Base-by-base conservation (phyloP, 208 protist genomes). In the Wallacemonas sp. region DNA sequence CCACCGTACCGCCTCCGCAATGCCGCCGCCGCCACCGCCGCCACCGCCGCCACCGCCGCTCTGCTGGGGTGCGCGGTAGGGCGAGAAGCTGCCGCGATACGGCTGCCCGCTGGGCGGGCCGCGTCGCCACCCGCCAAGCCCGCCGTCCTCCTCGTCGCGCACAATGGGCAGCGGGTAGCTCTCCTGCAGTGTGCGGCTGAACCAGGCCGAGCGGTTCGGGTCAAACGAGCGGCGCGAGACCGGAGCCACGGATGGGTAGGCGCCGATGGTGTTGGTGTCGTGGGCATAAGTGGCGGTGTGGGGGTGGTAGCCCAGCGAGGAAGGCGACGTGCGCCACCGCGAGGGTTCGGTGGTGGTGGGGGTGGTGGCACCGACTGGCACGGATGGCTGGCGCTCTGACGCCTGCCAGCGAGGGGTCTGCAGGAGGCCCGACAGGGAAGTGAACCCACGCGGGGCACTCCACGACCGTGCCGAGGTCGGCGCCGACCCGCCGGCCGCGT, bases 141-240 rank as follows among this genome's bases (percentile, higher is more conserved):
- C 12, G 11, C 8, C 44, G 52, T 59, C 26, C 29, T 23, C 20
- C 31, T 59, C 48, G 4, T 55, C 52, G 20, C 52, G 52, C 31
- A 25, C 32, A 29, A 59, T 59, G 31, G 52, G 52, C 31, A 59
- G 52, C 26, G 52, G 52, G 52, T 59, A 59, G 31, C 31, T 42
- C 20, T 59, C 52, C n/a, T 59, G 26, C 0, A 59, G 31, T 42
- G 52, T 39, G 32, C 52, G 7, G 32, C 52, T 59, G 52, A 59
- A 42, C 52, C 52, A 59, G 7, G 10, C 25, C 12, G 52, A 33
- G 31, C 52, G 52, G 31, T 59, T 33, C 12, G 31, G 52, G n/a
- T 59, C 52, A 55, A 55, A 55, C 48, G 48, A 10, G 23, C 4
- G 26, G 16, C 25, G 48, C 7, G 22, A 23, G 22, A 23, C 16